Base-by-base conservation (phyloP, 2,329 filamentous ascomycete genomes). In the Blastomyces silverae region DNA sequence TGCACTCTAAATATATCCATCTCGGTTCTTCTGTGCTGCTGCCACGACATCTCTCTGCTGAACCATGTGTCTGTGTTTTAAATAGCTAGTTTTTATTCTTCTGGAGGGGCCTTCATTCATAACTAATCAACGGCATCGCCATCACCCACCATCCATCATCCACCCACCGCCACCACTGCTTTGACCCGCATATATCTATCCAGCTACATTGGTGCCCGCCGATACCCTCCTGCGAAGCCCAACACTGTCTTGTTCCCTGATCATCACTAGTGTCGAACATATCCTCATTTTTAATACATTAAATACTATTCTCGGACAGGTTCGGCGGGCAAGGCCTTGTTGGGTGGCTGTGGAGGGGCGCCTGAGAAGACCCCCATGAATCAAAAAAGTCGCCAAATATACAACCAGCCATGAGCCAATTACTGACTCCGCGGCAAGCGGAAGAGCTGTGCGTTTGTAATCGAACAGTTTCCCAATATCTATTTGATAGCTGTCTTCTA, bases 351-450 rank as follows among this genome's bases (percentile, higher is more conserved):
- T 59, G 62, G 62, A 64, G 62, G 55, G 56, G 62, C 37, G 22
- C 39, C 60, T 62, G 60, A 53, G 46, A 62, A 62, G 44, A 62
- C 46, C 25, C 22, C 57, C 28, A 8, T 28, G 37, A 46, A 34
- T 20, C 28, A 37, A 53, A 39, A 22, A 57, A 37, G 44, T 13
- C 4, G 15, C 31, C 34, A 37, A 17, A 22, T 25, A 22, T 34
- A 13, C 20, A 31, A 10, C 13, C 68, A 69, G 71, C 64, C 69
- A 92, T 92, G 89, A 88, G 85, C 81, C 85, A 86, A 74, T 83
- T 91, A 76, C 81, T 94, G 79, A 91, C 90, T 67, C 81, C 84
- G 73, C 86, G 89, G 75, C 91, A 95, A 82, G 90, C 90, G 69
- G 91, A 94, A 64, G 65, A 66, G 64, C 66, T 70, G 67, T 70